phyloP scores from a whole-genome alignment of 495 filamentous ascomycete genomes.

The Xylaria cubensis region DNA sequence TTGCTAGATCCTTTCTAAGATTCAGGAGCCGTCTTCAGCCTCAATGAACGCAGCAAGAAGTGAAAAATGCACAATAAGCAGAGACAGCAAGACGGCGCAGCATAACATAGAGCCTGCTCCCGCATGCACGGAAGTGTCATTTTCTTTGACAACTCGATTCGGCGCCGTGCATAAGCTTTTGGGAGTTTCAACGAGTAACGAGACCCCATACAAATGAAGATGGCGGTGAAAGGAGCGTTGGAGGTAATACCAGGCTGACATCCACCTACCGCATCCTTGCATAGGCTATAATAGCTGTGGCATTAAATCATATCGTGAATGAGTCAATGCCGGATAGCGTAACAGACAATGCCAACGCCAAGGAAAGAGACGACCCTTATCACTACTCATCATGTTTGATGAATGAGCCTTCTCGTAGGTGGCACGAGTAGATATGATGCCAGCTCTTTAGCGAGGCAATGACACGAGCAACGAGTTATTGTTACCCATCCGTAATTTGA shows the following conservation, averaged over 20 bases:
- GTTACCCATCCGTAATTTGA: background rate
- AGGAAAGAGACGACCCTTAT: conserved; percentile 3
- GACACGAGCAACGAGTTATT: background rate
- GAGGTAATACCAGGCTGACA: conserved; percentile 20
- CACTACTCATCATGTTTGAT: background rate
- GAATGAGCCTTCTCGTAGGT: background rate
- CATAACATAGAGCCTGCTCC: background rate
- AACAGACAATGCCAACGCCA: background rate
- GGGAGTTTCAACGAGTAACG: conserved; percentile 13
- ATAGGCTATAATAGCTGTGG: background rate
- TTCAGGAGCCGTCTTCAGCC: background rate
- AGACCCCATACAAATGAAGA: background rate
- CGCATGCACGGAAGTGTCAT: background rate
- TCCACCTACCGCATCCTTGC: background rate
- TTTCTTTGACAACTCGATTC: background rate
- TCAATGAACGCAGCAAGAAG: background rate
- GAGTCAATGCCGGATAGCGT: background rate
- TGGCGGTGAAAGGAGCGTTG: conserved; percentile 16
- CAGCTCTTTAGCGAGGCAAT: background rate
- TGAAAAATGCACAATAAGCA: background rate
- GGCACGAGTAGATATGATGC: background rate
- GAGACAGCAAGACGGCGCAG: background rate
- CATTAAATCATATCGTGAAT: background rate
- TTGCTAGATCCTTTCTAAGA: background rate
- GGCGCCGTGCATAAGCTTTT: conserved; percentile 12